Percentiles rank a stretch among this genome's conserved stretches.
Evolutionary conservation across 768 basidiomycete genomes (phyloP).

Genomic region (Tulasnella sp.): DNA sequence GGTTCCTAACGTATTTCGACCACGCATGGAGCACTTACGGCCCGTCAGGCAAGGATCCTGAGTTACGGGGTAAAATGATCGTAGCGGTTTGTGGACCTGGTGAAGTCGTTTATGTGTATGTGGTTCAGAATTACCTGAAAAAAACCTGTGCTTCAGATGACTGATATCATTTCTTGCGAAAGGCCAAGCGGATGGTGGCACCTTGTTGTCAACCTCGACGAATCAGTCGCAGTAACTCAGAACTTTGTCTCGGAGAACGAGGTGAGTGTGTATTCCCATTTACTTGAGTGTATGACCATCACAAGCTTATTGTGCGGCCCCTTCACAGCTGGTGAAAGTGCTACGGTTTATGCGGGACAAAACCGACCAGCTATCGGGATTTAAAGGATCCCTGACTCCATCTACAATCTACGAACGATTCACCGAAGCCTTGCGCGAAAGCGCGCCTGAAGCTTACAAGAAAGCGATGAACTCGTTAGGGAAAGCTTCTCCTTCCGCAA

Average conservation of each 20-base stretch:
- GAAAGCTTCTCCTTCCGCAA: not conserved
- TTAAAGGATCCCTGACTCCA: slow-evolving; percentile 13
- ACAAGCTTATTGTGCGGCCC: not conserved
- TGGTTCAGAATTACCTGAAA: too few relatives aligned
- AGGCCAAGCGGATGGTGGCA: slow-evolving; percentile 24
- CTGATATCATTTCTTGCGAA: not conserved
- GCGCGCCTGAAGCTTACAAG: not conserved
- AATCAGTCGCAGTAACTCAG: slow-evolving; percentile 22
- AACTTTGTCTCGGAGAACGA: slow-evolving; percentile 21
- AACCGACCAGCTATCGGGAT: slow-evolving; percentile 21
- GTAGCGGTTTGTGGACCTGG: slow-evolving; percentile 21
- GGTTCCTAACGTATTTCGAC: slow-evolving; percentile 20
- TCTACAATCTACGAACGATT: slow-evolving; percentile 14
- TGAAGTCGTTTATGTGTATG: slow-evolving; percentile 21
- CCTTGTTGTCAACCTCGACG: slow-evolving; percentile 22
- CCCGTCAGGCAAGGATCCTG: slow-evolving; percentile 17
- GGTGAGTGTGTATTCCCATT: not conserved
- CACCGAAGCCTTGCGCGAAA: slow-evolving; percentile 1
- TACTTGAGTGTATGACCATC: not conserved
- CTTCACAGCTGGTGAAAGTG: slow-evolving; percentile 17
- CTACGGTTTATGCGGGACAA: slow-evolving; percentile 20
- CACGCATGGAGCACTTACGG: slow-evolving; percentile 17
- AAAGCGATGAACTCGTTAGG: not conserved
- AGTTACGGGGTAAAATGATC: slow-evolving; percentile 19
- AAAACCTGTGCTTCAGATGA: not conserved